Conservation (phyloP, 1,284 basidiomycete genomes). For the Rhodotorula glutinis region DNA sequence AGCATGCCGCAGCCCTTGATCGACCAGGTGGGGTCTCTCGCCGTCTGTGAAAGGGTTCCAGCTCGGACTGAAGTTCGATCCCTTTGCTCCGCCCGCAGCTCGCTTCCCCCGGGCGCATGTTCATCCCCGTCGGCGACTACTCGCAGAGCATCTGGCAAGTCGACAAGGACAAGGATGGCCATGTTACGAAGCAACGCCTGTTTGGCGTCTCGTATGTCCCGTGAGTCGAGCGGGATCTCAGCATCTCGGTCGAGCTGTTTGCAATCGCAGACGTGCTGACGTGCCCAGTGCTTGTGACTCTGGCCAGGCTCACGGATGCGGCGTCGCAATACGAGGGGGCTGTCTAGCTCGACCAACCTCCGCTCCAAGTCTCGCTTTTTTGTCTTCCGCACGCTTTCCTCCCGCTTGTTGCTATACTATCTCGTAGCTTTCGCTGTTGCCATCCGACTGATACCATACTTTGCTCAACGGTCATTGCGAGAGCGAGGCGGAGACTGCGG, state of each 20-base stretch:
- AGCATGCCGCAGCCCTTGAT: slow-evolving; percentile 68
- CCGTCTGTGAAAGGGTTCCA: too few relatives aligned
- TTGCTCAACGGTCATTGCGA: too few relatives aligned
- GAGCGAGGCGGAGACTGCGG: background rate
- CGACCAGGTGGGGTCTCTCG: slow-evolving; percentile 49
- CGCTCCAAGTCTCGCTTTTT: too few relatives aligned
- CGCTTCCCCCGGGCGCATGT: slow-evolving; percentile 80
- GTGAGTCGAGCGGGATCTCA: background rate
- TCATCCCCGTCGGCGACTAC: slow-evolving; percentile 75
- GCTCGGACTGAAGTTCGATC: too few relatives aligned
- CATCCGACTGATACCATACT: too few relatives aligned
- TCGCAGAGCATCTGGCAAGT: slow-evolving; percentile 59
- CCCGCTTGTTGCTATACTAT: too few relatives aligned
- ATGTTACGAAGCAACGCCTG: slow-evolving; percentile 63
- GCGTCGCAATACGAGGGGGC: slow-evolving; percentile 3
- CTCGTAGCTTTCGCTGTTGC: too few relatives aligned
- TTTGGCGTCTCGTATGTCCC: slow-evolving; percentile 69
- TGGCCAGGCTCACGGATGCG: slow-evolving; percentile 3
- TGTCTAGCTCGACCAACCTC: too few relatives aligned
- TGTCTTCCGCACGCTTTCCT: too few relatives aligned
- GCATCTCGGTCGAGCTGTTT: background rate
- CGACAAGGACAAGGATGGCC: slow-evolving; percentile 73
- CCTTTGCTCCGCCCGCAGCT: slow-evolving; percentile 54
- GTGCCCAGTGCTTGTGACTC: too few relatives aligned
- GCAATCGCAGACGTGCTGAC: background rate